Percentiles rank a stretch among this genome's conserved stretches.
Evolutionary conservation across 345 rosid species (phyloP).

Genomic region (Sonneratia caseolaris): DNA sequence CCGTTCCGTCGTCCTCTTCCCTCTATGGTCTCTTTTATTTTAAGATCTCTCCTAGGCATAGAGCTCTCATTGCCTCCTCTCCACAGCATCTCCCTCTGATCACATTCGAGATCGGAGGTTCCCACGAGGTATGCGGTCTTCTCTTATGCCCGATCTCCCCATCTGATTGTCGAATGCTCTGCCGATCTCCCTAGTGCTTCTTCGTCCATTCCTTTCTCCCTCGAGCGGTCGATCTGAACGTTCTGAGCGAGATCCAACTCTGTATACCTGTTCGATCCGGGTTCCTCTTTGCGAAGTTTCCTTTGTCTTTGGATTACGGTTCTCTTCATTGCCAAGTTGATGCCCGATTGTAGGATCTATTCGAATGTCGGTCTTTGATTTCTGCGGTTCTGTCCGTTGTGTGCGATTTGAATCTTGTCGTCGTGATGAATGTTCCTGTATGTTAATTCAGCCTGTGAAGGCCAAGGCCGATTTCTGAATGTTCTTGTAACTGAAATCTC

Average conservation of each 20-base stretch:
- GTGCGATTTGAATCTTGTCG: background rate
- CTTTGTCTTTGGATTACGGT: background rate
- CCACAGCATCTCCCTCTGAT: background rate
- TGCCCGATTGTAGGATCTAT: background rate
- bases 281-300: background rate
- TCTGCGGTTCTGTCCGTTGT: background rate
- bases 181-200: no score
- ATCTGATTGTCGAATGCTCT: background rate
- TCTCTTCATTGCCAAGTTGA: background rate
- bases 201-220: background rate
- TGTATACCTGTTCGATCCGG: background rate
- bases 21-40: background rate
- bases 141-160: background rate
- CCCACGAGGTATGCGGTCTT: background rate
- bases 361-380: background rate
- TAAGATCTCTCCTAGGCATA: background rate
- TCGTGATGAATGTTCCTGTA: no score
- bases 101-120: constrained; percentile 1
- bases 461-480: background rate
- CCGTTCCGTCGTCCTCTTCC: no score
- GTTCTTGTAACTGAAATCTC: background rate
- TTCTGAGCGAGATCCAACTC: background rate
- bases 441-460: no score
- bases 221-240: background rate
- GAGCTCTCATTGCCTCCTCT: background rate